phyloP scores from a whole-genome alignment of 2,329 filamentous ascomycete genomes.

The Colletotrichum zoysiae region DNA sequence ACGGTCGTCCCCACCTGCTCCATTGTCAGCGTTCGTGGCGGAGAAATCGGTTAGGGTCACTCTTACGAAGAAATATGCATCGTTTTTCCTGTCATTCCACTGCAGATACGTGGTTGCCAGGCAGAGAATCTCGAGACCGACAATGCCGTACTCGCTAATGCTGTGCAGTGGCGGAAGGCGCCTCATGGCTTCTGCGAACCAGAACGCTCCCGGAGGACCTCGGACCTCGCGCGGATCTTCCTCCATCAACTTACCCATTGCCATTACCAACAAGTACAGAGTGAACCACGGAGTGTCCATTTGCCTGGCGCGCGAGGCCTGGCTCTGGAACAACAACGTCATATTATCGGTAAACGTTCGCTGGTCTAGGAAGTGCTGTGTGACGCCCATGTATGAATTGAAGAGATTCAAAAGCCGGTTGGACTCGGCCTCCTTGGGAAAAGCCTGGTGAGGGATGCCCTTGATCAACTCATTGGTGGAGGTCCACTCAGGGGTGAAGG shows the following conservation, averaged over 20 bases:
- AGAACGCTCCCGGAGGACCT: conserved; percentile 44
- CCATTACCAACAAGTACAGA: conserved; percentile 48
- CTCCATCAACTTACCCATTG: conserved; percentile 48
- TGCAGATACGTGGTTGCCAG: conserved; percentile 47
- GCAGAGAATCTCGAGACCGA: conserved; percentile 47
- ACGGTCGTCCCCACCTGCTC: conserved; percentile 46
- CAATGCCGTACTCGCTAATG: conserved; percentile 46
- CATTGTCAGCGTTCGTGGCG: not conserved
- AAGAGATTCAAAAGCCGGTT: conserved; percentile 45
- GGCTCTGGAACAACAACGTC: conserved; percentile 45
- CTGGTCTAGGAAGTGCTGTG: conserved; percentile 49
- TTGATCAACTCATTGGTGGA: conserved; percentile 37
- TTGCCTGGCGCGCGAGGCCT: conserved; percentile 41
- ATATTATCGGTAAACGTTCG: conserved; percentile 46
- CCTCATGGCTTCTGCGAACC: conserved; percentile 47
- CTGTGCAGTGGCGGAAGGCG: conserved; percentile 46
- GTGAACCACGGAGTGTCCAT: conserved; percentile 46
- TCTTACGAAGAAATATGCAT: conserved; percentile 48
- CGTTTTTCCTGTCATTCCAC: conserved; percentile 48
- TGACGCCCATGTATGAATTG: conserved; percentile 45
- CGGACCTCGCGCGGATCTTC: conserved; percentile 41
- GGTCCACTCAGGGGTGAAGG: conserved; percentile 35
- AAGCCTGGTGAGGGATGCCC: conserved; percentile 30
- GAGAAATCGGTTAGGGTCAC: not conserved
- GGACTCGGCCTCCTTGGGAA: conserved; percentile 43